These are phyloP conservation scores for Sparassis latifolia DNA, from an alignment of 1,284 basidiomycete genomes.

Conservation along the genomic window DNA sequence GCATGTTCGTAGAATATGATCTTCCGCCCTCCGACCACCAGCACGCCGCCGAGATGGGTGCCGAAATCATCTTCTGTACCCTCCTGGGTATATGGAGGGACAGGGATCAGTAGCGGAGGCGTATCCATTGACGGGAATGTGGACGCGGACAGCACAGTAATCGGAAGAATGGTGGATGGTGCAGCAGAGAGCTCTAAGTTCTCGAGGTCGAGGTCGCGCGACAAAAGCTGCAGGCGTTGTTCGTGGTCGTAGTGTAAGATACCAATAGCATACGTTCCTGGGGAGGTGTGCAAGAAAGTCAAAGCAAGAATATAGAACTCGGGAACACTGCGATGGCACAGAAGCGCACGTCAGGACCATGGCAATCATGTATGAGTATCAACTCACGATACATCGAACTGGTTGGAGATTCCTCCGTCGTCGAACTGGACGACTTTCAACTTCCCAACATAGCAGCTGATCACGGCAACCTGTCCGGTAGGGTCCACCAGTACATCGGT, in stretches of 20 bases:
- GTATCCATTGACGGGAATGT: conserved; percentile 28
- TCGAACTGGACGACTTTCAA: conserved; percentile 55
- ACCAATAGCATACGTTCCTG: conserved; percentile 48
- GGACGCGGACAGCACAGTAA: conserved; percentile 25
- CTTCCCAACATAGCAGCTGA: conserved; percentile 61
- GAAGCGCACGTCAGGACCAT: neutral
- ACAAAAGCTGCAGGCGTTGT: conserved; percentile 51
- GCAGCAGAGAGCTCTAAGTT: conserved; percentile 47
- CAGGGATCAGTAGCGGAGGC: conserved; percentile 39
- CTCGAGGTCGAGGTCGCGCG: conserved; percentile 47
- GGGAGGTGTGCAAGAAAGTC: conserved; percentile 47
- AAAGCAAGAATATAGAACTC: conserved; percentile 74
- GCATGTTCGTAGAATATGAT: conserved; percentile 55
- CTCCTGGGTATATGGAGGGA: conserved; percentile 32
- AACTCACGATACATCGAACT: conserved; percentile 63
- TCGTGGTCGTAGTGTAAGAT: conserved; percentile 67
- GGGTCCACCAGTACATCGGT: conserved; percentile 58
- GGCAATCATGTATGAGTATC: neutral
- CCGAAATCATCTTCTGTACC: conserved; percentile 22
- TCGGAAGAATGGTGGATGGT: conserved; percentile 42
- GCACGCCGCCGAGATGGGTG: conserved; percentile 52
- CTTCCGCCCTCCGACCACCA: conserved; percentile 60
- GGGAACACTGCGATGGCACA: conserved; percentile 43
- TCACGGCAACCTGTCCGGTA: conserved; percentile 52
- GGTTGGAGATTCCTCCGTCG: conserved; percentile 39